Conservation (phyloP, 2,329 filamentous ascomycete species). For the Knufia fluminis region DNA sequence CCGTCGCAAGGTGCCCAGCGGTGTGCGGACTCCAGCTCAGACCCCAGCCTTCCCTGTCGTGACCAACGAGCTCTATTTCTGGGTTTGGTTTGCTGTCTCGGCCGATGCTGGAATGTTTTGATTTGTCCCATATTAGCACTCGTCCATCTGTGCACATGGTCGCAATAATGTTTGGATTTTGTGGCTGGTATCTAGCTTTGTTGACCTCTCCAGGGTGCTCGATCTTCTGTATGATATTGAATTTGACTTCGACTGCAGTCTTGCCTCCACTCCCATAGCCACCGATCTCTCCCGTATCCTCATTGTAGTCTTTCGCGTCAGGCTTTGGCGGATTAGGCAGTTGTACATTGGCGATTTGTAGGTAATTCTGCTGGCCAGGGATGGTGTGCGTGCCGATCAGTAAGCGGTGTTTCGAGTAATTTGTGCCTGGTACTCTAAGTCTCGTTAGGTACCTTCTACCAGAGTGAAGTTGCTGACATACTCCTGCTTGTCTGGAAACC, state of each 20-base stretch:
- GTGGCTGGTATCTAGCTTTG: slow-evolving; percentile 94
- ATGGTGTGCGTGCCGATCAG: slow-evolving; percentile 93
- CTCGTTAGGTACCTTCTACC: slow-evolving; percentile 10
- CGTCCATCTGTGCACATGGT: slow-evolving; percentile 81
- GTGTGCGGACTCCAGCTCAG: slow-evolving; percentile 84
- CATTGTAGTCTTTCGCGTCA: slow-evolving; percentile 78
- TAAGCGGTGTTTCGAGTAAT: slow-evolving; percentile 77
- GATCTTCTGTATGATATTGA: slow-evolving; percentile 90
- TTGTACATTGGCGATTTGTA: slow-evolving; percentile 90
- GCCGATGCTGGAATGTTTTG: slow-evolving; percentile 74
- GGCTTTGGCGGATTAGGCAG: slow-evolving; percentile 67
- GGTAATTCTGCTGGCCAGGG: slow-evolving; percentile 72
- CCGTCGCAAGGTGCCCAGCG: slow-evolving; percentile 74
- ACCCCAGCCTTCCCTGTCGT: slow-evolving; percentile 82
- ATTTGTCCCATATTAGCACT: slow-evolving; percentile 89
- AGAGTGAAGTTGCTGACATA: slow-evolving; percentile 29
- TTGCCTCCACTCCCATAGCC: slow-evolving; percentile 74
- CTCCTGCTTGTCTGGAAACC: slow-evolving; percentile 91
- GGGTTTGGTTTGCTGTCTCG: slow-evolving; percentile 52
- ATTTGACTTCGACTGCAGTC: slow-evolving; percentile 63
- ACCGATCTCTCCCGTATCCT: slow-evolving; percentile 84
- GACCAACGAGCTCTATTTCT: slow-evolving; percentile 76
- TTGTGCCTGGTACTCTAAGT: slow-evolving; percentile 64
- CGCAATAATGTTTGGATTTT: slow-evolving; percentile 93
- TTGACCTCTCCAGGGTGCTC: slow-evolving; percentile 96